Conservation (phyloP, 192 early-diverging fungal genomes). For the Glomus cerebriforme region DNA sequence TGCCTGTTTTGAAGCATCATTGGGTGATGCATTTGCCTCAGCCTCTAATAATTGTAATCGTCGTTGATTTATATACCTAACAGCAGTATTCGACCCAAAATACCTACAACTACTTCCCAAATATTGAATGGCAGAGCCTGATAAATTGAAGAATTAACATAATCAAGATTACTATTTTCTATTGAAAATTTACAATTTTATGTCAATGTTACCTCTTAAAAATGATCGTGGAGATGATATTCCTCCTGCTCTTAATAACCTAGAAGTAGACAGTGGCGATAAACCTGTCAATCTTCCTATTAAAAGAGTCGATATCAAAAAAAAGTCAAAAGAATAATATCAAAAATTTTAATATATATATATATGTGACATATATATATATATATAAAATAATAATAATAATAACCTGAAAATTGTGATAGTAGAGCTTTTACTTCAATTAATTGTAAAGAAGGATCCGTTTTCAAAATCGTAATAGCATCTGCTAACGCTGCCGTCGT, state of each 20-base stretch:
- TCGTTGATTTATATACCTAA: conserved; percentile 48
- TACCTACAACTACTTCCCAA: conserved; percentile 3
- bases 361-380: too few relatives aligned
- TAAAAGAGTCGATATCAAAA: not conserved
- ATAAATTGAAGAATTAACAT: not conserved
- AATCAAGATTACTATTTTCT: not conserved
- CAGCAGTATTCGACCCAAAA: conserved; percentile 24
- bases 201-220: not conserved
- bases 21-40: conserved; percentile 55
- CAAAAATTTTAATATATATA: not conserved
- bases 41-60: conserved; percentile 52
- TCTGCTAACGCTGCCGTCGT: not conserved
- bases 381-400: too few relatives aligned
- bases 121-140: not conserved
- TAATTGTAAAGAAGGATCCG: not conserved
- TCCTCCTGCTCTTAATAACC: not conserved
- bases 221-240: not conserved
- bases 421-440: not conserved
- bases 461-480: conserved; percentile 9
- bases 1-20: conserved; percentile 50
- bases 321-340: not conserved
- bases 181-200: not conserved
- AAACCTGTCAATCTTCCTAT: not conserved
- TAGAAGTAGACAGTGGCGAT: not conserved
- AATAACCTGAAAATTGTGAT: conserved; percentile 10